phyloP scores from a whole-genome alignment of 805 yeast species.

The Cyberlindnera maclurae region DNA sequence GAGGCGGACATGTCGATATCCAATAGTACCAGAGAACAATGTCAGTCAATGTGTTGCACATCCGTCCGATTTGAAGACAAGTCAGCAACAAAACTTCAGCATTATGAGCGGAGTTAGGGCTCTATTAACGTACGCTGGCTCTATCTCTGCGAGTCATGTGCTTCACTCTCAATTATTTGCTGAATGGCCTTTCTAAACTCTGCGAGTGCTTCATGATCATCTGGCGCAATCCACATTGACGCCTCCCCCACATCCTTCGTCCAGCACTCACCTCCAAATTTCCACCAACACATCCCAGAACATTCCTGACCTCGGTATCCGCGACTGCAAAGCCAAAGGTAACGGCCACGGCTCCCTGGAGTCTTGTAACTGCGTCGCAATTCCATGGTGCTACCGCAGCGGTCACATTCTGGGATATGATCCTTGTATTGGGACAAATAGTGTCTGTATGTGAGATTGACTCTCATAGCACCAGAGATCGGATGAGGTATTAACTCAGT shows the following conservation, averaged over 20 bases:
- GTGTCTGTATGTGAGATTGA: conserved; percentile 62
- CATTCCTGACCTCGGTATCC: conserved; percentile 40
- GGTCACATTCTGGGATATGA: conserved; percentile 36
- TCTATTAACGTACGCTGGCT: no score
- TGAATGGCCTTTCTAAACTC: conserved; percentile 12
- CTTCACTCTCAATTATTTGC: no score
- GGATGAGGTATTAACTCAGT: conserved; percentile 38
- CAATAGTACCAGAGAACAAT: no score
- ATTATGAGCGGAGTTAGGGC: no score
- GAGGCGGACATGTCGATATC: no score
- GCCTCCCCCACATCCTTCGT: conserved; percentile 29
- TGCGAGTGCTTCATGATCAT: conserved; percentile 28
- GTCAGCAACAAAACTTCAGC: no score
- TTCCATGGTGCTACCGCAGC: conserved; percentile 37
- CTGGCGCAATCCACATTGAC: conserved; percentile 41
- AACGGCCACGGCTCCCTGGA: conserved; percentile 41
- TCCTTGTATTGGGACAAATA: conserved; percentile 33
- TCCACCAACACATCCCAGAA: conserved; percentile 43
- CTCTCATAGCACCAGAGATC: conserved; percentile 42
- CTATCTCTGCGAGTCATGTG: no score
- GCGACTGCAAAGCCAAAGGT: conserved; percentile 60
- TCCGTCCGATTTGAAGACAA: no score
- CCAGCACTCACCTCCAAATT: conserved; percentile 31
- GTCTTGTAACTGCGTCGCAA: conserved; percentile 49
- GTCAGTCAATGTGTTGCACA: no score